phyloP scores from a whole-genome alignment of 2,329 filamentous ascomycete genomes.

The Magnaporthiopsis incrustans region DNA sequence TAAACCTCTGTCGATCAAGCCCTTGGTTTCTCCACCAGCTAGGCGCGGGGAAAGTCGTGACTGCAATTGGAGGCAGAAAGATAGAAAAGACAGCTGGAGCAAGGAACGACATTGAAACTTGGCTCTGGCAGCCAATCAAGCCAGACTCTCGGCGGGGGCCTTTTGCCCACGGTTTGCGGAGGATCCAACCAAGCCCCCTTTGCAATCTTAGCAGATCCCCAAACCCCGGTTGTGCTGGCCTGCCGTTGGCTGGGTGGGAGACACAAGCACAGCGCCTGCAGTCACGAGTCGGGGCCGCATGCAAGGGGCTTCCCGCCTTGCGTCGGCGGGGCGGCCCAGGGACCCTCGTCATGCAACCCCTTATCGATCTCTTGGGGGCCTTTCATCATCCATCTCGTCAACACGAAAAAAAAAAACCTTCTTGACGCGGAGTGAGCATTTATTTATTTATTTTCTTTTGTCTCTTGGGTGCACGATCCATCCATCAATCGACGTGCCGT shows the following conservation, averaged over 20 bases:
- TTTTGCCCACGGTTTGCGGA: neutral
- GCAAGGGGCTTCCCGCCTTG: neutral
- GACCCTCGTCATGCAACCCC: neutral
- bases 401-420: neutral
- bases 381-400: neutral
- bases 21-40: neutral
- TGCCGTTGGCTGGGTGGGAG: no score
- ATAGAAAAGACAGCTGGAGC: neutral
- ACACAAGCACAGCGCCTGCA: no score
- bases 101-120: neutral
- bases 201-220: neutral
- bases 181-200: neutral
- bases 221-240: no score
- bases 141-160: no score
- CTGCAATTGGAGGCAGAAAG: neutral
- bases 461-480: neutral
- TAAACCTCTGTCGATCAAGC: neutral
- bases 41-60: neutral
- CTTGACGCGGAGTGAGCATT: neutral
- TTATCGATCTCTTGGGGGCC: neutral
- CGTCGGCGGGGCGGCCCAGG: no score
- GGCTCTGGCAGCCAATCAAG: neutral
- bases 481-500: neutral
- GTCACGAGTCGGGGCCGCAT: neutral
- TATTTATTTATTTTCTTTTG: neutral